Evolutionary conservation across 345 rosid genomes (phyloP), one percentile per base, ranked within the genome.

Genomic region (Euphorbia pulcherrima): DNA sequence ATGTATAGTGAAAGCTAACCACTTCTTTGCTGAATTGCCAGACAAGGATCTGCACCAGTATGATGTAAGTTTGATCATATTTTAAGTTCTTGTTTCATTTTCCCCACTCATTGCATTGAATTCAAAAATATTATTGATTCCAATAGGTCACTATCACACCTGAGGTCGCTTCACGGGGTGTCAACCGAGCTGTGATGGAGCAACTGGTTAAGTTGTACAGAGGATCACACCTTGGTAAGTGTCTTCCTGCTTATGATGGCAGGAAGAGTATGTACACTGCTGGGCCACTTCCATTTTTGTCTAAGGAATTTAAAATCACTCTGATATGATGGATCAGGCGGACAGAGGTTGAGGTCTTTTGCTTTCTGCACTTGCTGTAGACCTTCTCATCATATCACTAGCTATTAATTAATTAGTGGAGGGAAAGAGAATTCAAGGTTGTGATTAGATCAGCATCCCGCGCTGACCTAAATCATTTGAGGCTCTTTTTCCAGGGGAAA

Each of bases 201-300:
- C 81, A 78, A 55, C 86, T 92, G 30, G 96, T 90, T 28, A 75
- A 33, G 16, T 13, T 77, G 35, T 90, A 90, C 74, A 75, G 70
- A 27, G 92, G 83, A 8, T 90, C 97, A 5, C 95, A 88, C 75
- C 97, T 92, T 62, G 97, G 95, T 62, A 83, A 62, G 69, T 90
- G 97, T n/a, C 84, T 95, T 62, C 99, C 99, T 60, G 99, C 99
- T 70, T 95, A 95, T 37, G 99, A 95, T 77, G 99, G 99, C 80
- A 83, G 96, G 75, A 95, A 88, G 82, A 88, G 92, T 44, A 88
- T 95, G 67, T 95, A 95, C 83, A 95, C 99, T 0, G 97, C 99
- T 56, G 99, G 97, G 53, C 89, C 87, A 58, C 92, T 95, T 76
- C 97, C 99, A 26, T 95, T 95, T 65, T 70, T 81, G 58, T 83